phyloP scores from a whole-genome alignment of 2,329 filamentous ascomycete species.

The Aspergillus ruber region DNA sequence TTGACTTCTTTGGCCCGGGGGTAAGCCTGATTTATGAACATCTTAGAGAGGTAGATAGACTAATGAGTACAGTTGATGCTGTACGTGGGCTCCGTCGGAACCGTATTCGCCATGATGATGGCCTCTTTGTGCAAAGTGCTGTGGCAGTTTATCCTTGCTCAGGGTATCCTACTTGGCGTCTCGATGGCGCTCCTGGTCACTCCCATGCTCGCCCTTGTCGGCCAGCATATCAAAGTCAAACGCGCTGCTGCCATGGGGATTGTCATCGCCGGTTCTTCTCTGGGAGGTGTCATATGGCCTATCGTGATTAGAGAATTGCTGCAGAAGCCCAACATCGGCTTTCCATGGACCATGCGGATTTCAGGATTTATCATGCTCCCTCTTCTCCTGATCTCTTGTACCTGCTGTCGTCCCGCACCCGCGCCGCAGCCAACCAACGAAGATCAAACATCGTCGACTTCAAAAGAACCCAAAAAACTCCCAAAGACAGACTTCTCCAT shows the following conservation, averaged over 20 bases:
- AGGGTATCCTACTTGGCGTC: slow-evolving; percentile 28
- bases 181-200: slow-evolving; percentile 23
- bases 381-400: slow-evolving; percentile 24
- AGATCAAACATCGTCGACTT: background rate
- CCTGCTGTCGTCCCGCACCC: slow-evolving; percentile 8
- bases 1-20: slow-evolving; percentile 27
- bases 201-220: slow-evolving; percentile 25
- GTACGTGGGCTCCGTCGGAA: slow-evolving; percentile 19
- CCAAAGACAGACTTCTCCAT: slow-evolving; percentile 12
- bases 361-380: slow-evolving; percentile 38
- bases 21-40: slow-evolving; percentile 7
- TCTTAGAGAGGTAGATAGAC: background rate
- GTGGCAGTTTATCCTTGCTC: slow-evolving; percentile 35
- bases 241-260: slow-evolving; percentile 28
- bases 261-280: slow-evolving; percentile 25
- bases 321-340: slow-evolving; percentile 18
- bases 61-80: slow-evolving; percentile 19
- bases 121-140: slow-evolving; percentile 30
- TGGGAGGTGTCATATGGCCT: slow-evolving; percentile 32
- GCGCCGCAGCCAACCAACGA: background rate
- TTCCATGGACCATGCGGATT: slow-evolving; percentile 34
- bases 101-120: slow-evolving; percentile 31
- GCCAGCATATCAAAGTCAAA: slow-evolving; percentile 23
- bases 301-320: slow-evolving; percentile 26
- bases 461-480: slow-evolving; percentile 1